Percentiles rank a stretch among this genome's conserved stretches.
Evolutionary conservation across 78 protist species (phyloP).

Genomic region (Dictyostelium firmibasis): DNA sequence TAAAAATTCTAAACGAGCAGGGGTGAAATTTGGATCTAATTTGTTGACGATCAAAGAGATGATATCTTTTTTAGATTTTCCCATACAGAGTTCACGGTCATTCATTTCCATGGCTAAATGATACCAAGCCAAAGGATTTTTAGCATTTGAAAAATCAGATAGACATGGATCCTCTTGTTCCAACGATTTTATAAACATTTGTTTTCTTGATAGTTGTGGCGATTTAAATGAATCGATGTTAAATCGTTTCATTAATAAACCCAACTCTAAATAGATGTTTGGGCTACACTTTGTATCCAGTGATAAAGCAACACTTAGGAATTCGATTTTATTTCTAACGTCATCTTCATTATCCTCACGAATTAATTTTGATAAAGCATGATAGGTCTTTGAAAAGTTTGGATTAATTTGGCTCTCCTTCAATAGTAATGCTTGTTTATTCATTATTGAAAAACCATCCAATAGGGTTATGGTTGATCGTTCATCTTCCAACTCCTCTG

Average conservation of each 20-base stretch:
- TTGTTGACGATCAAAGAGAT: background rate
- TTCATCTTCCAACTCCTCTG: background rate
- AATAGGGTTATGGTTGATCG: background rate
- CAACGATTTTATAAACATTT: constrained; percentile 24
- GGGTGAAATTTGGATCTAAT: background rate
- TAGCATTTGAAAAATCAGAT: background rate
- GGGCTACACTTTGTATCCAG: background rate
- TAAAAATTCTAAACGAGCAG: background rate
- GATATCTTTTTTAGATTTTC: background rate
- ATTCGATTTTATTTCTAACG: background rate
- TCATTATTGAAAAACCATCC: background rate
- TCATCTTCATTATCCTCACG: background rate
- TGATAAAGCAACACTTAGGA: background rate
- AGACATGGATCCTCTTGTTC: background rate
- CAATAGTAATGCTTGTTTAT: background rate
- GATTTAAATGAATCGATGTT: background rate
- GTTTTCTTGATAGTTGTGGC: constrained; percentile 12
- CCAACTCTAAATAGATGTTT: background rate
- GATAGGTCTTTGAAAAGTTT: background rate
- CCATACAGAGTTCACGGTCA: background rate
- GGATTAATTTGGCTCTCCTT: background rate
- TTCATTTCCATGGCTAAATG: background rate
- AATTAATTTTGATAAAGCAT: background rate
- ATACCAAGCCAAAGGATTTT: background rate
- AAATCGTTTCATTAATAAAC: background rate